Percentiles rank a stretch among this genome's conserved stretches.
Evolutionary conservation across 106 monocot genomes (phyloP).

Genomic region (Apostasia ramifera): DNA sequence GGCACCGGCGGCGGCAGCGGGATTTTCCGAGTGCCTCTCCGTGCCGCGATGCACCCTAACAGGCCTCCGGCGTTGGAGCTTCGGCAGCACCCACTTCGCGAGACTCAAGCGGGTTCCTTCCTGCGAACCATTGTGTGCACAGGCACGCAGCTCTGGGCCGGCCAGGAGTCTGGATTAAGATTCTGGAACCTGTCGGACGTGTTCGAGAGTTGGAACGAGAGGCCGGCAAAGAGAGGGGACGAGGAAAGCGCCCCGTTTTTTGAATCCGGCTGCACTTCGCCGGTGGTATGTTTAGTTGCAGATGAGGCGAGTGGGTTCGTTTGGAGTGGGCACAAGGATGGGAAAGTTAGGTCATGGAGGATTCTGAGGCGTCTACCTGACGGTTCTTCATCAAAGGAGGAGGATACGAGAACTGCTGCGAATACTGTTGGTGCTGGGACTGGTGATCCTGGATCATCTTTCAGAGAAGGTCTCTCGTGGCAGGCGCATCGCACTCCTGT

Average conservation of each 20-base stretch:
- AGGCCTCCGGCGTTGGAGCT: slow-evolving; percentile 73
- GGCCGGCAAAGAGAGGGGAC: slow-evolving; percentile 40
- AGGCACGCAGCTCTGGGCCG: slow-evolving; percentile 61
- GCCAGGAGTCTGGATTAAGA: slow-evolving; percentile 66
- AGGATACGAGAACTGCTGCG: neutral
- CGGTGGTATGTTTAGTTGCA: slow-evolving; percentile 26
- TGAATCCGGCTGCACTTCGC: slow-evolving; percentile 15
- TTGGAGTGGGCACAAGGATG: slow-evolving; percentile 40
- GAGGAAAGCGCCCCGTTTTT: slow-evolving; percentile 44
- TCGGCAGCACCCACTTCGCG: slow-evolving; percentile 75
- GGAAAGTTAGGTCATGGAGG: slow-evolving; percentile 34
- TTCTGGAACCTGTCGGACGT: slow-evolving; percentile 49
- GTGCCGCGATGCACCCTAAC: slow-evolving; percentile 64
- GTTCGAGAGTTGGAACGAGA: slow-evolving; percentile 23
- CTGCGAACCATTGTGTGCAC: slow-evolving; percentile 48
- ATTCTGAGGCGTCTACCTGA: neutral
- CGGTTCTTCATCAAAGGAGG: neutral
- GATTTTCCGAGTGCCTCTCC: slow-evolving; percentile 59
- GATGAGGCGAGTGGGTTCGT: slow-evolving; percentile 25
- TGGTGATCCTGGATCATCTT: slow-evolving; percentile 7
- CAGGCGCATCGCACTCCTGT: slow-evolving; percentile 29
- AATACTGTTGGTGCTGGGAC: slow-evolving; percentile 2
- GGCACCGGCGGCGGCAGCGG: slow-evolving; percentile 68
- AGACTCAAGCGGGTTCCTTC: slow-evolving; percentile 82
- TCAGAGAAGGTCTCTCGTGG: slow-evolving; percentile 33